Evolutionary conservation across 2,329 filamentous ascomycete genomes (phyloP), one percentile per base, ranked within the genome.

Genomic region (Phaeophleospora eucalypticola): DNA sequence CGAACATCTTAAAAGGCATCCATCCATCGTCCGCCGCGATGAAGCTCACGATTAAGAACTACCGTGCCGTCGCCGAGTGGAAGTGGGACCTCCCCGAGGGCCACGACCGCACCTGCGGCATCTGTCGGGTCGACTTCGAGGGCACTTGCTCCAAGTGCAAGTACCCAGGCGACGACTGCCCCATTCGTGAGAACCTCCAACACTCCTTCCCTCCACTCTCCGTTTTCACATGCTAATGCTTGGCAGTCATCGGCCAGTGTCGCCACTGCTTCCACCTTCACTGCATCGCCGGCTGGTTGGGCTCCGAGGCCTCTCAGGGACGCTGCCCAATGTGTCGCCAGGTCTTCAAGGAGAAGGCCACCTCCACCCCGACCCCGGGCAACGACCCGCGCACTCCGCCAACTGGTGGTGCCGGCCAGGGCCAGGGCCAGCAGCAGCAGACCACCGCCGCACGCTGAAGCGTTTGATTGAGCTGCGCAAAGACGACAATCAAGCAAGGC

Each of bases 191-290:
- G 84, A 74, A 24, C 51, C n/a, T 17, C 36, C 10, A 41, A 29
- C 35, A 36, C 43, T 29, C n/a, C 21, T 35, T 9, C 35, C 4
- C 9, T 18, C 17, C 18, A n/a, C 7, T 21, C 4, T 39, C 18
- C 14, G 39, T 29, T 12, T 7, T 20, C 51, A 32, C 43, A 24
- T 29, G 40, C 51, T 54, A 17, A 29, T 7, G 19, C 16, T 45
- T 15, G 32, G 35, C 59, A 96, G 91, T 96, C 57, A 90, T 93
- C 51, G 93, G 93, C 36, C 94, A 91, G 74, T 98, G 93, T 71
- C 91, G 89, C 4, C 93, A 98, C 68, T 95, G 89, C 54, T 98
- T 98, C 65, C 93, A 98, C 70, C 94, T 95, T 87, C 93, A 98
- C 70, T 98, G 93, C 69, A 93, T 98, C 59, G 78, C 86, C 60